Conservation (phyloP, 129 eudicot genomes). For the Chrysanthemum makinoi region DNA sequence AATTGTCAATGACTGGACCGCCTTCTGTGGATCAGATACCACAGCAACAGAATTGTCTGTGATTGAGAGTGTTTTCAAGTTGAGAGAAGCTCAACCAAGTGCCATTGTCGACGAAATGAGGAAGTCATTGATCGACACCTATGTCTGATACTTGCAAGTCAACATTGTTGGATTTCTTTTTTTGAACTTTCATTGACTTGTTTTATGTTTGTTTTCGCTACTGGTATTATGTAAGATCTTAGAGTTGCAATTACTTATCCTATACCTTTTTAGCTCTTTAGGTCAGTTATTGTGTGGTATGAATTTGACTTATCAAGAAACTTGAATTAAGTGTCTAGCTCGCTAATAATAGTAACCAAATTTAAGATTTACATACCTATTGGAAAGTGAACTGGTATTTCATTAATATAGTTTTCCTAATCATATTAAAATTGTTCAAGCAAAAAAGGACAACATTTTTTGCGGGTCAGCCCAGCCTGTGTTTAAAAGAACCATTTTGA, state of each 20-base stretch:
- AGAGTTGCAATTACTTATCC: not conserved
- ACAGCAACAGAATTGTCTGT: constrained; percentile 44
- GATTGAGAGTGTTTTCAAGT: too few species aligned
- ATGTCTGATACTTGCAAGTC: not conserved
- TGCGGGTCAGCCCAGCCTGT: not conserved
- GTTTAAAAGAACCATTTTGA: too few species aligned
- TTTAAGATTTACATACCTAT: constrained; percentile 10
- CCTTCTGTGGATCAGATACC: constrained; percentile 79
- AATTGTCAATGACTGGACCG: constrained; percentile 82
- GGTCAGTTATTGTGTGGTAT: too few species aligned
- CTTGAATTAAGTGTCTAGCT: too few species aligned
- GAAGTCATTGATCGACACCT: too few species aligned
- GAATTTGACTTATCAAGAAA: too few species aligned
- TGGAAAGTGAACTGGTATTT: constrained; percentile 33
- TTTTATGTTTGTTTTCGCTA: constrained; percentile 5
- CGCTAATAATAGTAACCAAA: too few species aligned
- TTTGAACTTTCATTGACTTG: not conserved
- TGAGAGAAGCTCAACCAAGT: too few species aligned
- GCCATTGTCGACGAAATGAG: too few species aligned
- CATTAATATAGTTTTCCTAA: too few species aligned
- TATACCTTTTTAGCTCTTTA: too few species aligned
- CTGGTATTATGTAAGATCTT: constrained; percentile 7
- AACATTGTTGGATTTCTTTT: not conserved
- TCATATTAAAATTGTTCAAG: not conserved
- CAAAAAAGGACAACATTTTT: too few species aligned